These are phyloP conservation scores for Cornus suecica DNA, from an alignment of 148 eudicot genomes.

Conservation along the genomic window DNA sequence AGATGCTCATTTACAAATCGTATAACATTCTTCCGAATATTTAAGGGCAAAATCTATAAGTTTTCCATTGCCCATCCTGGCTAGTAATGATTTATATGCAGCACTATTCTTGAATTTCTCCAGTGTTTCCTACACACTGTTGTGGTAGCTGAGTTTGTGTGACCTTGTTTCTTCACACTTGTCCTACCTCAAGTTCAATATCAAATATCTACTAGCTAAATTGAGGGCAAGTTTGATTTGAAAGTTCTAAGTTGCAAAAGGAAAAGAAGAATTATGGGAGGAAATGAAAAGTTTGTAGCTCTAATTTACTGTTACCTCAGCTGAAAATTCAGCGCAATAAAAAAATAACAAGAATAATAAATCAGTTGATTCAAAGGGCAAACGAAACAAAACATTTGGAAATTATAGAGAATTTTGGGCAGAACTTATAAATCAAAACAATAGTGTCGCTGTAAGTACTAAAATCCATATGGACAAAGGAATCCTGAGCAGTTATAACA, in stretches of 20 bases:
- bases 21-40: no score
- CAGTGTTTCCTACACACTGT: no score
- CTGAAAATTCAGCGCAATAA: not conserved
- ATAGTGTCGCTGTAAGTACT: not conserved
- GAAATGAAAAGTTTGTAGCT: not conserved
- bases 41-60: no score
- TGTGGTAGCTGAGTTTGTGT: no score
- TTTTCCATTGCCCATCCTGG: no score
- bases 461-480: not conserved
- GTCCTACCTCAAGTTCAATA: no score
- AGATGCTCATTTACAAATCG: no score
- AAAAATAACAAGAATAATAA: no score
- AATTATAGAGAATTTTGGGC: no score
- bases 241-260: not conserved
- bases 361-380: not conserved
- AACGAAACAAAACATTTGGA: not conserved
- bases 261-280: not conserved
- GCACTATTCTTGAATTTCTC: no score
- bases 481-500: not conserved
- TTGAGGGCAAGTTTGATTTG: not conserved
- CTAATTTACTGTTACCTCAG: not conserved
- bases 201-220: not conserved
- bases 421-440: not conserved
- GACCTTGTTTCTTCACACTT: no score
- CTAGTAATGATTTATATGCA: no score